Evolutionary conservation across 148 eudicot genomes (phyloP).

Genomic region (Dianthus caryophyllus): DNA sequence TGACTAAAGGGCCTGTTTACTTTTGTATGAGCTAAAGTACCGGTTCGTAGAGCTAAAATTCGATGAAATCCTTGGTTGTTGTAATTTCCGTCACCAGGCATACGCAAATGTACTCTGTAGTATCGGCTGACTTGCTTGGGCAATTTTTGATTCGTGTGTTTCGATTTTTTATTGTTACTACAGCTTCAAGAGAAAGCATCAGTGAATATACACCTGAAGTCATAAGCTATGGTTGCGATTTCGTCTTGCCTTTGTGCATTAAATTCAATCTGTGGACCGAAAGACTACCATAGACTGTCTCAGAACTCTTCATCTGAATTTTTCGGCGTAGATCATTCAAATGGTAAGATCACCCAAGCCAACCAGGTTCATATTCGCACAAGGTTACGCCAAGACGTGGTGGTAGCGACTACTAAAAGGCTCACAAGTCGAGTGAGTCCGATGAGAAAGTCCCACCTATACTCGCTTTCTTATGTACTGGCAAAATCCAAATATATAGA

Average conservation of each 20-base stretch:
- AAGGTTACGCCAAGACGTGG: slow-evolving; percentile 23
- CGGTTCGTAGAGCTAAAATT: too few relatives aligned
- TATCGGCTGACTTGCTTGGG: too few relatives aligned
- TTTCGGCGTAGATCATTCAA: neutral
- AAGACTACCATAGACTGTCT: too few relatives aligned
- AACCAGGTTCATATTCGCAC: neutral
- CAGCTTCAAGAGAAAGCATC: slow-evolving; percentile 8
- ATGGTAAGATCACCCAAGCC: neutral
- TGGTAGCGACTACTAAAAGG: slow-evolving; percentile 41
- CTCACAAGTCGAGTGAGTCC: slow-evolving; percentile 42
- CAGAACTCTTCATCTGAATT: slow-evolving; percentile 10
- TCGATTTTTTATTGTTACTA: neutral
- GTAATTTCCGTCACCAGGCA: too few relatives aligned
- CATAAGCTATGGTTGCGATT: too few relatives aligned
- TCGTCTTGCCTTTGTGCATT: too few relatives aligned
- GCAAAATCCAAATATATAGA: neutral
- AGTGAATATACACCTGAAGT: too few relatives aligned
- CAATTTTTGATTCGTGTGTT: neutral
- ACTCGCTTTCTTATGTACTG: neutral
- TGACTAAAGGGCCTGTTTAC: too few relatives aligned
- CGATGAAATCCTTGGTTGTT: too few relatives aligned
- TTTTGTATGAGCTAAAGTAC: neutral
- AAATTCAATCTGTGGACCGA: too few relatives aligned
- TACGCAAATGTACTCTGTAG: too few relatives aligned
- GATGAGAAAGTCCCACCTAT: slow-evolving; percentile 46